Evolutionary conservation across 2,329 filamentous ascomycete genomes (phyloP), one percentile per base, ranked within the genome.

Genomic region (Alternaria postmessia): DNA sequence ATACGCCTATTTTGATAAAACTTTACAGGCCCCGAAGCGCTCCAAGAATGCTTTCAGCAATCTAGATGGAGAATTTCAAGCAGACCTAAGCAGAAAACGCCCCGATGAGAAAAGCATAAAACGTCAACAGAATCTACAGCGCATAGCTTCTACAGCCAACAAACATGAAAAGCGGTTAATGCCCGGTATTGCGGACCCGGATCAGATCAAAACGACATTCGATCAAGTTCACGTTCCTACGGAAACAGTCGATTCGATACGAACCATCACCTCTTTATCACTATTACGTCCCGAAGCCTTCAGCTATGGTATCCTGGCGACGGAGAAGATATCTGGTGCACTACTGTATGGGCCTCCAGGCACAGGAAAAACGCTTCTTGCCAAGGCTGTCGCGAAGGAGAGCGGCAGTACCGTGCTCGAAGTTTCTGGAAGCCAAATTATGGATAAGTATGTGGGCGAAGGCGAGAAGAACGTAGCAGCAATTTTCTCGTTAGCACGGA

Each of bases 381-480:
- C 87, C 44, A 89, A 89, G 75, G 87, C 87, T 3, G 87, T 89
- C 0, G 87, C 87, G 2, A 87, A 87, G 59, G 86, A 89, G 71
- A 87, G 84, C 57, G 86, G 86, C 85, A 89, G 91, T 3, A 88
- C 86, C 0, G 86, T 90, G 30, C 83, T 99, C 39, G 94, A 98
- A 78, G 88, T 98, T 42, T 94, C 90, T 66, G 94, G 93, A 3
- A 93, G 93, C 2, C 92, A 93, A 66, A 91, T 99, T 69, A 96
- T 97, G 78, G 92, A 97, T 76, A 98, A 96, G 87, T 98, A 92
- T 78, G 92, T 98, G 4, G 95, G 95, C 22, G 93, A 98, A 77
- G 92, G 92, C 61, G 95, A 99, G 81, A 98, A 98, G 84, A 96
- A 96, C 74, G 76, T 98, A 54, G 90, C 91, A 53, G 94, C 94